Evolutionary conservation across 352 stramenopile genomes (phyloP), one percentile per base, ranked within the genome.

Genomic region (Globisporangium splendens): DNA sequence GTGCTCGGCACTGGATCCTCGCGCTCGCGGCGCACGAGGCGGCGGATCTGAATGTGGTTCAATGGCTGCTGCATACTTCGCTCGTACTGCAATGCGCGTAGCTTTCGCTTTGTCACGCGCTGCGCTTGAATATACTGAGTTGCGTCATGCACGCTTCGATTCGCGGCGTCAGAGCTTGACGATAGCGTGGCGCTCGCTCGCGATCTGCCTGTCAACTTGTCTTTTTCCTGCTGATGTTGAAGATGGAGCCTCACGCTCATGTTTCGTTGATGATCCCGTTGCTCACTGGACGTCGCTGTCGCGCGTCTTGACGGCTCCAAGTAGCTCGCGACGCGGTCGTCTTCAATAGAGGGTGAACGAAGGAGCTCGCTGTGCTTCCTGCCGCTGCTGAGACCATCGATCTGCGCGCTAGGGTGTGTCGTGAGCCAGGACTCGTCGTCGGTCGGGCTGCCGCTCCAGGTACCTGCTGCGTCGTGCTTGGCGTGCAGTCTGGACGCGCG

Each of bases 351-450:
- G 0, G 22, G 18, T 11, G 49, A 54, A 8, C 28, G 28, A 35
- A 35, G 28, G 28, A 35, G 10, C 10, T 20, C 52, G n/a, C 20
- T 44, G 41, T 14, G 10, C 12, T 50, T 15, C 11, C 39, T 15
- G n/a, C 8, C 17, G 12, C 35, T 59, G 59, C 52, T 60, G 60
- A 21, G n/a, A 6, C 38, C 38, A n/a, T n/a, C 39, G 22, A 39
- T 12, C 18, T 55, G 24, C 18, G 54, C 42, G 31, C 35, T 12
- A 17, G 50, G 35, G 21, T 31, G 24, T 4, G 46, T 52, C 11
- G 49, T 50, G 28, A 57, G 24, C 53, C 60, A 57, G 28, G 47
- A 58, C 46, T 66, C 52, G 31, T 56, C 22, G 38, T 61, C 46
- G 4, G 60, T 66, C 28, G 60, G 20, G 17, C 18, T 44, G 15